Conservation (phyloP, 441 rosid genomes). For the Eutrema salsugineum region DNA sequence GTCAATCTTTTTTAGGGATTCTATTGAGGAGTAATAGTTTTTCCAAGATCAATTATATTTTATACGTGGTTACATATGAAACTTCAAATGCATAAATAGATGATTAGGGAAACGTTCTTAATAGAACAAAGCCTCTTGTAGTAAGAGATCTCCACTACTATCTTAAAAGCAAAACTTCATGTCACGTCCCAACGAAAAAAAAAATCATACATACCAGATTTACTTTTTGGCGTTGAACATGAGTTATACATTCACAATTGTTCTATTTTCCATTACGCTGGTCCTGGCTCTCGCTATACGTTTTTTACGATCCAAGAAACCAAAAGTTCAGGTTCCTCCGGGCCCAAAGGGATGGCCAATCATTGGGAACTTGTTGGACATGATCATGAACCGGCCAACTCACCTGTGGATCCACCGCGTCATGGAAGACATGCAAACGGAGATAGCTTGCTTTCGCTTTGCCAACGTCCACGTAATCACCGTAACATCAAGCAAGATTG, state of each 20-base stretch:
- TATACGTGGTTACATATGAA: background rate
- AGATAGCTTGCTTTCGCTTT: conserved; percentile 44
- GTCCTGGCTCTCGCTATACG: background rate
- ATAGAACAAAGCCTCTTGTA: background rate
- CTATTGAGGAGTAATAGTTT: background rate
- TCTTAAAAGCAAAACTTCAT: background rate
- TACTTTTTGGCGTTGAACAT: background rate
- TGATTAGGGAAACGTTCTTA: background rate
- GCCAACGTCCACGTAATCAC: conserved; percentile 38
- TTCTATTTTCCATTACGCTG: background rate
- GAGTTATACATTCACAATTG: background rate
- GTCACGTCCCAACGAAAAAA: background rate
- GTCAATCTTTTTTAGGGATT: background rate
- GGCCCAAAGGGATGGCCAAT: conserved; percentile 51
- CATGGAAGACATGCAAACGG: conserved; percentile 42
- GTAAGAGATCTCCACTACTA: background rate
- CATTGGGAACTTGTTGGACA: conserved; percentile 36
- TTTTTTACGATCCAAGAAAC: background rate
- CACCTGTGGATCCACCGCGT: conserved; percentile 42
- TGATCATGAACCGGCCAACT: conserved; percentile 29
- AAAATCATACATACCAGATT: background rate
- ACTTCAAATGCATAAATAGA: background rate
- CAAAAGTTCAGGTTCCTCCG: conserved; percentile 38
- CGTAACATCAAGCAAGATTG: conserved; percentile 40
- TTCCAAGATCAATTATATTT: background rate